These are phyloP conservation scores for Aspergillus campestris DNA, from an alignment of 495 filamentous ascomycete species.

Conservation along the genomic window DNA sequence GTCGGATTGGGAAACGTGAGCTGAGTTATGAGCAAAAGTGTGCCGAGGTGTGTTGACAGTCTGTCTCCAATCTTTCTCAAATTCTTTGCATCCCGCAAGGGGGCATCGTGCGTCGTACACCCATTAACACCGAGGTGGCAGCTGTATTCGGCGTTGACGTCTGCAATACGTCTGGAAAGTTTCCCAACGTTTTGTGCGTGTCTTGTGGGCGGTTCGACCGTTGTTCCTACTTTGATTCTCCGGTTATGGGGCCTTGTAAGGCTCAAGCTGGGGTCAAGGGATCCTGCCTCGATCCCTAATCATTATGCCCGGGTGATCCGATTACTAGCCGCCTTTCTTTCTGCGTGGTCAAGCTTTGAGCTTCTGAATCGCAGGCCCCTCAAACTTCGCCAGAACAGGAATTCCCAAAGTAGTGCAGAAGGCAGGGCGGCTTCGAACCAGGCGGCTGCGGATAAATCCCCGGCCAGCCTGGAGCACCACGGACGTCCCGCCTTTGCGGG, in stretches of 20 bases:
- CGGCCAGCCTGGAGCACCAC: constrained; percentile 8
- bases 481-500: constrained; percentile 46
- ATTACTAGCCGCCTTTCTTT: constrained; percentile 34
- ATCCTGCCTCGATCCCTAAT: constrained; percentile 10
- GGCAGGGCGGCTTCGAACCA: constrained; percentile 32
- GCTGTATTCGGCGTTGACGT: constrained; percentile 29
- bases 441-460: background rate
- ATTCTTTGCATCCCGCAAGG: background rate
- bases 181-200: constrained; percentile 79
- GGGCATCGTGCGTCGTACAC: background rate
- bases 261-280: constrained; percentile 10
- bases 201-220: constrained; percentile 66
- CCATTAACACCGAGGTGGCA: constrained; percentile 9
- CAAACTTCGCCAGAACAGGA: constrained; percentile 8
- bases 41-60: constrained; percentile 26
- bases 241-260: constrained; percentile 21
- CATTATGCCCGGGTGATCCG: constrained; percentile 22
- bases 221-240: constrained; percentile 45
- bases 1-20: constrained; percentile 38
- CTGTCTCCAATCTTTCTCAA: background rate
- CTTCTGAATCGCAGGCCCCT: constrained; percentile 36
- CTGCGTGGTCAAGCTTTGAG: constrained; percentile 39
- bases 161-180: constrained; percentile 35
- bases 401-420: background rate
- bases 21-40: constrained; percentile 30